Evolutionary conservation across 2,329 filamentous ascomycete genomes (phyloP).

Genomic region (Diaporthe longicolla): DNA sequence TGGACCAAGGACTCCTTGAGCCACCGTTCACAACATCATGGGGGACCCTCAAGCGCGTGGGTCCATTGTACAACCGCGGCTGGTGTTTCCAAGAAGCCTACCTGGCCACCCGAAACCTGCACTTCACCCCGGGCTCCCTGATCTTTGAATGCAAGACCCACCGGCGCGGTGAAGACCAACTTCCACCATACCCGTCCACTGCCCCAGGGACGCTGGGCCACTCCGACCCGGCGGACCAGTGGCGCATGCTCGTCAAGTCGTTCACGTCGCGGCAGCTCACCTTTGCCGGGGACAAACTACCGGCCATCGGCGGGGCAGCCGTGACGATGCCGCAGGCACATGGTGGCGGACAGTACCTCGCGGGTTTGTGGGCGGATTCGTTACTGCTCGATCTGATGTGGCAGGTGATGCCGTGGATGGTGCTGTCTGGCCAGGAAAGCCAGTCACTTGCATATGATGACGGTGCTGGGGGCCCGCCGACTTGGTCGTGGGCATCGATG

Average conservation of each 20-base stretch:
- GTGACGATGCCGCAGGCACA: conserved; percentile 21
- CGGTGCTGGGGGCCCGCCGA: background rate
- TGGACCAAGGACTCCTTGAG: conserved; percentile 16
- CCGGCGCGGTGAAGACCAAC: conserved; percentile 19
- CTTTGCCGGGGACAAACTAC: conserved; percentile 6
- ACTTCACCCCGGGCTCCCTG: conserved; percentile 1
- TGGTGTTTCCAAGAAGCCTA: conserved; percentile 23
- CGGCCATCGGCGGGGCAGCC: background rate
- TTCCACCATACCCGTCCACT: background rate
- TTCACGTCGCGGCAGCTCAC: conserved; percentile 22
- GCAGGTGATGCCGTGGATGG: conserved; percentile 27
- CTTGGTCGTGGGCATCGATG: conserved; percentile 27
- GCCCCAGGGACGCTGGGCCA: background rate
- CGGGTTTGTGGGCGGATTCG: background rate
- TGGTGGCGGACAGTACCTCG: background rate
- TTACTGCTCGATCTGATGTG: conserved; percentile 24
- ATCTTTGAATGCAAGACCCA: conserved; percentile 19
- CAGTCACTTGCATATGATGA: conserved; percentile 22
- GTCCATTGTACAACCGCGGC: background rate
- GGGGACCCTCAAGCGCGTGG: conserved; percentile 17
- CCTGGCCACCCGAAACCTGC: conserved; percentile 3
- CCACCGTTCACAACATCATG: background rate
- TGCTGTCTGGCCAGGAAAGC: background rate
- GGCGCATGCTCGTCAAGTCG: conserved; percentile 25
- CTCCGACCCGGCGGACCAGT: conserved; percentile 5